Evolutionary conservation across 805 yeast genomes (phyloP), one percentile per base, ranked within the genome.

Genomic region (Wickerhamiella spandovensis): DNA sequence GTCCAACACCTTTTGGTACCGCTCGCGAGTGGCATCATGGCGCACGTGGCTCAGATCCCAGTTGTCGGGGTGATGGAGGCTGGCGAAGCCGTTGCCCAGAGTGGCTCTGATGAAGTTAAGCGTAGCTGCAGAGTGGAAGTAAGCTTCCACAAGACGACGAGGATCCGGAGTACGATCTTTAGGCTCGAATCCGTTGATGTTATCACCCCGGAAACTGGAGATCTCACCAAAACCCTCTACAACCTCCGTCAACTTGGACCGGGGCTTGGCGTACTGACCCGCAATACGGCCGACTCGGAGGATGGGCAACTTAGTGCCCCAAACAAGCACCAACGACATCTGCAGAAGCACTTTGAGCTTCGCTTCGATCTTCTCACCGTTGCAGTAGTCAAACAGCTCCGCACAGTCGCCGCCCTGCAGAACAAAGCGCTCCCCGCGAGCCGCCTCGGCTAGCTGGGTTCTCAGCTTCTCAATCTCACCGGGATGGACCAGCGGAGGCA

Each of bases 371-470:
- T 62, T 54, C 45, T 67, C 69, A 41, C 60, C 62, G 53, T 62
- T 64, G 59, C 73, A 69, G 56, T 70, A 70, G 53, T 69, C 72
- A 50, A 69, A 69, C 44, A 70, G 58, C 55, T 69, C 73, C 12
- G 73, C 73, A 48, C 73, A 69, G 56, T 69, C 73, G 5, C 73
- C 73, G 13, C 73, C 73, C 49, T 69, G 73, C 20, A 69, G 61
- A 30, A 69, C 65, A 49, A 69, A 69, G n/a, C 72, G 71, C 52
- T 66, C 65, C 15, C 73, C 73, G 4, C 65, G 61, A 3, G 72
- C 69, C 1, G 73, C 73, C 46, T 67, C 67, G 15, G 63, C 58
- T 12, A 69, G 64, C 54, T 64, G 63, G 9, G 50, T n/a, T 49
- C 62, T 60, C 41, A 69, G 57, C 9, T 53, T 53, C 48, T 65